Base-by-base conservation (phyloP, 768 basidiomycete species). In the Serendipita indica region DNA sequence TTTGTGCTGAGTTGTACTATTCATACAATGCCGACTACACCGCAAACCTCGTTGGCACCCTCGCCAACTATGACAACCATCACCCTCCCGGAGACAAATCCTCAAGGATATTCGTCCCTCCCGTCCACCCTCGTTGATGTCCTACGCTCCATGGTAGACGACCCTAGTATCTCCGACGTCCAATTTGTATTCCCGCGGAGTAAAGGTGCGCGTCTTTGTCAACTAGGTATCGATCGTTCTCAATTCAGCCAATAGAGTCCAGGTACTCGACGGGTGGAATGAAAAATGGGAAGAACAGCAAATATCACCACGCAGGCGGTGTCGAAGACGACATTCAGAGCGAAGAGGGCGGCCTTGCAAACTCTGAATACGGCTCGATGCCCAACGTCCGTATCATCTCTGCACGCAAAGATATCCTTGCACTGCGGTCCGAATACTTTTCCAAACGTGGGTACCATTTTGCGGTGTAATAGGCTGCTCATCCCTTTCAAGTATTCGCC, bases 21-120 rank as follows among this genome's bases (percentile, higher is more conserved):
- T 18, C 22, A 54, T 54, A 54, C 49, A 7, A 54, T 54, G 20
- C 49, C 49, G 3, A 4, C 49, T 18, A 54, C 49, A 10, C 49
- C 49, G n/a, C 22, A 54, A 16, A 18, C 30, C 30, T 54, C 49
- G 7, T n/a, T 54, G 22, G 22, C 30, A 28, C 49, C 49, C 22
- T 54, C 49, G 7, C 49, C 49, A 33, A 54, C 49, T 54, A 54
- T 54, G 49, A 54, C 49, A 4, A 33, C 49, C 16, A 54, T 54
- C 10, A 54, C 49, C 10, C 49, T 54, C 49, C 49, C 49, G 5
- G 49, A 54, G 32, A 25, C 49, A 4, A 54, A 54, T 18, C 49
- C 49, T 12, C 49, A 54, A 27, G 49, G 49, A 18, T 54, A 54
- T 18, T 54, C 49, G 22, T 54, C 49, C 25, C 49, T 54, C 10